Percentiles rank a stretch among this genome's conserved stretches.
Evolutionary conservation across 2,329 filamentous ascomycete genomes (phyloP).

Genomic region (Aspergillus udagawae): DNA sequence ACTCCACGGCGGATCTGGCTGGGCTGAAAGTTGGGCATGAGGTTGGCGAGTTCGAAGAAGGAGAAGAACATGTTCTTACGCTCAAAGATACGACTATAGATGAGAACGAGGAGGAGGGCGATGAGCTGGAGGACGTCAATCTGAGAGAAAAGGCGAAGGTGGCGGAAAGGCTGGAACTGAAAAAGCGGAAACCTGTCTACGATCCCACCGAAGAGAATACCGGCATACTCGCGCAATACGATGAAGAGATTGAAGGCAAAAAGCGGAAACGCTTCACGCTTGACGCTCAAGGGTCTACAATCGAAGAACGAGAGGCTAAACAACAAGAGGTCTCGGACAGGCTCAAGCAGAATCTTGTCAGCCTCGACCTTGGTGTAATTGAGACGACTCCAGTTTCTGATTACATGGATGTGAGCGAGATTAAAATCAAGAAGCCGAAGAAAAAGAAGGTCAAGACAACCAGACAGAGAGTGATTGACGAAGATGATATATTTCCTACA

Average conservation of each 20-base stretch:
- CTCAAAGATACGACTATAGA: constrained; percentile 90
- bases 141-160: constrained; percentile 41
- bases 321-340: constrained; percentile 54
- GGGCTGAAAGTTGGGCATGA: constrained; percentile 93
- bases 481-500: constrained; percentile 52
- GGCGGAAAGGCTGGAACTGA: constrained; percentile 70
- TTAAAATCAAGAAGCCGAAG: constrained; percentile 93
- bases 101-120: constrained; percentile 78
- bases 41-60: constrained; percentile 71
- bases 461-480: constrained; percentile 61
- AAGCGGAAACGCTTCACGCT: constrained; percentile 85
- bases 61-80: constrained; percentile 81
- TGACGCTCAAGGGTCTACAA: constrained; percentile 68
- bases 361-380: constrained; percentile 63
- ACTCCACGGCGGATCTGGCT: constrained; percentile 79
- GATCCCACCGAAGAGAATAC: constrained; percentile 72
- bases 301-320: constrained; percentile 58
- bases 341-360: constrained; percentile 66
- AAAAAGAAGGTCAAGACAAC: constrained; percentile 76
- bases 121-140: constrained; percentile 63
- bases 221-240: constrained; percentile 81
- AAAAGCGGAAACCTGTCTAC: constrained; percentile 87
- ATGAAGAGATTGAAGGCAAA: constrained; percentile 90
- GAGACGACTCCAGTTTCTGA: constrained; percentile 70
- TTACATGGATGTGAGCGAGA: constrained; percentile 78